A percentile compares a stretch with the other conserved stretches of the same genome.
These are phyloP conservation scores for Prasinococcaceae sp. DNA, from an alignment of 139 green algal genomes.

Conservation along the genomic window DNA sequence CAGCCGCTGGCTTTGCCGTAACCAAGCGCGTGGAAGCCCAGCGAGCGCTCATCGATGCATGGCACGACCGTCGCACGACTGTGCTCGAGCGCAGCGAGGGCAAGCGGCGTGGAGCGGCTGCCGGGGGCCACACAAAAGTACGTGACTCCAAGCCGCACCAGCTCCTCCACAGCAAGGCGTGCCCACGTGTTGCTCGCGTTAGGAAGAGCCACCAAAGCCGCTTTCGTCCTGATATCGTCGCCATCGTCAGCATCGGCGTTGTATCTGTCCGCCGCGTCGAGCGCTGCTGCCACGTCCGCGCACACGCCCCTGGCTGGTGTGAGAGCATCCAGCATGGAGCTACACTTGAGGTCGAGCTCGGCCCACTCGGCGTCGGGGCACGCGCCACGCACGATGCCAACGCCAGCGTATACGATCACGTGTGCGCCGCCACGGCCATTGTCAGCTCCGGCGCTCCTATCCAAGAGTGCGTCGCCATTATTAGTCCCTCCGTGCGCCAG, in stretches of 20 bases:
- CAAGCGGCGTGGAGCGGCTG: slow-evolving; percentile 80
- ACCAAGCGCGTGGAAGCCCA: slow-evolving; percentile 92
- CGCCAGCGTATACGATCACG: slow-evolving; percentile 75
- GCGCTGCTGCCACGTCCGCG: too few species aligned
- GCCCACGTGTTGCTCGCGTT: slow-evolving; percentile 67
- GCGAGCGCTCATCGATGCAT: slow-evolving; percentile 88
- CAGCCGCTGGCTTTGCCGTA: slow-evolving; percentile 21
- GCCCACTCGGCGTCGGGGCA: slow-evolving; percentile 66
- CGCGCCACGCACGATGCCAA: slow-evolving; percentile 82
- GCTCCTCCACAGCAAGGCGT: slow-evolving; percentile 68
- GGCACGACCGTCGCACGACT: slow-evolving; percentile 51
- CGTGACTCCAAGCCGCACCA: slow-evolving; percentile 55
- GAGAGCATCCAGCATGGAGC: too few species aligned
- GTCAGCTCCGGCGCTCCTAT: too few species aligned
- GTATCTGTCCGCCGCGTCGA: too few species aligned
- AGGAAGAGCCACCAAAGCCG: too few species aligned
- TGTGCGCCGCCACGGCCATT: neutral
- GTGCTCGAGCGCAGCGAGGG: slow-evolving; percentile 63
- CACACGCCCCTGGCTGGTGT: too few species aligned
- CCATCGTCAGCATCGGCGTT: too few species aligned
- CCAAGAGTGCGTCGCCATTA: neutral
- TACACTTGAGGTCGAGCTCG: slow-evolving; percentile 81
- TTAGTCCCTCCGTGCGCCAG: neutral
- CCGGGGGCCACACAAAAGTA: slow-evolving; percentile 88
- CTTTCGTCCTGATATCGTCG: too few species aligned